These are phyloP conservation scores for Pestalotiopsis sp. DNA, from an alignment of 2,329 filamentous ascomycete species.

Conservation along the genomic window DNA sequence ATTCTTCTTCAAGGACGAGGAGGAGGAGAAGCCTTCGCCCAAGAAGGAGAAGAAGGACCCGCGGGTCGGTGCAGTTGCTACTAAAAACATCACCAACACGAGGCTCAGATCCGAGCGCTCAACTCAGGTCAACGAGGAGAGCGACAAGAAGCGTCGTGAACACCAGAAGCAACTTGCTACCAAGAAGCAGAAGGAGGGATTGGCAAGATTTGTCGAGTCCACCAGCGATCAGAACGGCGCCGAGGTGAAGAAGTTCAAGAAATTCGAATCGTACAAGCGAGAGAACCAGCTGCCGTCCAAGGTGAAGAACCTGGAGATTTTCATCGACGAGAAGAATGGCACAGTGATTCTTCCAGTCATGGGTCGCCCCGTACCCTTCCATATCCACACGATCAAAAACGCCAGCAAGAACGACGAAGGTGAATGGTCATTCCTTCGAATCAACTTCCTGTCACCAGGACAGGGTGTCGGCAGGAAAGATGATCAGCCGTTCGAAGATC, in stretches of 20 bases:
- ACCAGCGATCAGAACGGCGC: conserved; percentile 83
- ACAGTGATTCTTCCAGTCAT: conserved; percentile 95
- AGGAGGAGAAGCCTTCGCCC: conserved; percentile 82
- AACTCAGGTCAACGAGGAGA: conserved; percentile 87
- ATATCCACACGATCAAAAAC: conserved; percentile 98
- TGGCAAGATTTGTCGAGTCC: conserved; percentile 83
- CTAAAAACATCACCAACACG: conserved; percentile 94
- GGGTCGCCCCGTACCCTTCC: conserved; percentile 96
- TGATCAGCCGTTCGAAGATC: conserved; percentile 96
- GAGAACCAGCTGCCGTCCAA: conserved; percentile 89
- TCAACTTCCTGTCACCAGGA: conserved; percentile 96
- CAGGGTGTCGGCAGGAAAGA: conserved; percentile 97
- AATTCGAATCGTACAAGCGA: conserved; percentile 98
- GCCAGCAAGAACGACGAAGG: conserved; percentile 97
- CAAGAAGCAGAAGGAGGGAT: conserved; percentile 89
- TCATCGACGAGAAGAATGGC: conserved; percentile 87
- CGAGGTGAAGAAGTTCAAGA: conserved; percentile 98
- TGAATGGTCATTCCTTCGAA: conserved; percentile 89
- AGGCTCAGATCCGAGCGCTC: conserved; percentile 88
- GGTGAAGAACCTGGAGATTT: conserved; percentile 83
- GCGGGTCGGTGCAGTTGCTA: conserved; percentile 82
- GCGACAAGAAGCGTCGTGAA: conserved; percentile 82
- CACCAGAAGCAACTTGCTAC: conserved; percentile 87
- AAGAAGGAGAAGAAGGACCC: conserved; percentile 89
- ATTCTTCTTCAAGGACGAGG: conserved; percentile 98